Percentiles rank a stretch among this genome's conserved stretches.
phyloP scores from a whole-genome alignment of 257 asterid genomes.

The Fraxinus pennsylvanica region DNA sequence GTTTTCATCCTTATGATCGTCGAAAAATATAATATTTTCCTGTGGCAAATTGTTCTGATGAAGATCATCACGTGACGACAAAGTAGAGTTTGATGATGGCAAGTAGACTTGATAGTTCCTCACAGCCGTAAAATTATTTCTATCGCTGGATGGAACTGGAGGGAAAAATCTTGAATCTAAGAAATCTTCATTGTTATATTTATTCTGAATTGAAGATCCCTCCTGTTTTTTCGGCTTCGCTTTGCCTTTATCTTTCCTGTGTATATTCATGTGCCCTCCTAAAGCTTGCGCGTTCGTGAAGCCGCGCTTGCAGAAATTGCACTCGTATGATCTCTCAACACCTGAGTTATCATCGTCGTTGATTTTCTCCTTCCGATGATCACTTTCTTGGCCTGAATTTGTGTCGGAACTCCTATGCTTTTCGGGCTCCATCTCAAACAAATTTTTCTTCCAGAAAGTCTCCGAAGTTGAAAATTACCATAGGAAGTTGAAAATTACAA shows the following conservation, averaged over 20 bases:
- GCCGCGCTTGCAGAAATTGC: conserved; percentile 49
- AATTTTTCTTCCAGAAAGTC: not conserved
- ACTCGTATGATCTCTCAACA: conserved; percentile 43
- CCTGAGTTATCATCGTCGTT: conserved; percentile 28
- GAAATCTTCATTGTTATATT: conserved; percentile 7
- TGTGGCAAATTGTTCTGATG: not conserved
- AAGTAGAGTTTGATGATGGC: conserved; percentile 29
- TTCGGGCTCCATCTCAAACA: conserved; percentile 27
- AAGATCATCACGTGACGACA: not conserved
- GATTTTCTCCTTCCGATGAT: conserved; percentile 27
- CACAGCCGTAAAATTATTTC: conserved; percentile 8
- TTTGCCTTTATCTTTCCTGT: conserved; percentile 37
- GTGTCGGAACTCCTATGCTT: conserved; percentile 26
- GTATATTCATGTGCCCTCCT: conserved; percentile 61
- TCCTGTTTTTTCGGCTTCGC: conserved; percentile 22
- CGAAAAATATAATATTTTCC: not conserved
- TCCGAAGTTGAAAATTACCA: conserved; percentile 1
- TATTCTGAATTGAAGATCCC: not conserved
- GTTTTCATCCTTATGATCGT: not conserved
- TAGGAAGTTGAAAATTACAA: not conserved
- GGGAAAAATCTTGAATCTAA: conserved; percentile 5
- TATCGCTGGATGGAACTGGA: not conserved
- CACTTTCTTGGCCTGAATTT: conserved; percentile 32
- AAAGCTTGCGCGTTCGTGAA: conserved; percentile 57
- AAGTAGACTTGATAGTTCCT: conserved; percentile 22